Conservation (phyloP, 2,329 filamentous ascomycete genomes). For the Trichophyton equinum region DNA sequence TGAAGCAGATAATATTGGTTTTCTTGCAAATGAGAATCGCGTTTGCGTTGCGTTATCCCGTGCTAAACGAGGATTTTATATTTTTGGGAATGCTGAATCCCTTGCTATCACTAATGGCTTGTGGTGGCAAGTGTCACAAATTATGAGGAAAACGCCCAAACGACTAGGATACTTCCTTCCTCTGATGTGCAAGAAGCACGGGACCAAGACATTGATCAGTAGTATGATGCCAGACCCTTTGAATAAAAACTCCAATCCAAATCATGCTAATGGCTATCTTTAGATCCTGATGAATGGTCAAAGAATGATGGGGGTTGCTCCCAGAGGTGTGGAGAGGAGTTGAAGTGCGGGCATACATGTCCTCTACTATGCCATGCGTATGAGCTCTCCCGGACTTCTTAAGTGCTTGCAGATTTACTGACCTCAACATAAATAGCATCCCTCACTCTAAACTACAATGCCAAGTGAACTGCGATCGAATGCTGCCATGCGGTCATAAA, state of each 20-base stretch:
- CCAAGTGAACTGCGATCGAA: slow-evolving; percentile 21
- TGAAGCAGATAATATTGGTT: slow-evolving; percentile 49
- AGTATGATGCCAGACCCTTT: slow-evolving; percentile 18
- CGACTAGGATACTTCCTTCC: slow-evolving; percentile 45
- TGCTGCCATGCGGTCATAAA: slow-evolving; percentile 28
- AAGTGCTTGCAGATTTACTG: neutral
- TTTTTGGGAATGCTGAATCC: slow-evolving; percentile 64
- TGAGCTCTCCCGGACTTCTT: slow-evolving; percentile 14
- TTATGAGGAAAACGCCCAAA: slow-evolving; percentile 26
- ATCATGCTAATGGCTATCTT: slow-evolving; percentile 1
- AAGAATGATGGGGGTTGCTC: slow-evolving; percentile 43
- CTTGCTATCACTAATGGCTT: slow-evolving; percentile 35
- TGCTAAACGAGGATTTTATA: slow-evolving; percentile 65
- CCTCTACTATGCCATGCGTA: slow-evolving; percentile 42
- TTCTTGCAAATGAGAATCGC: slow-evolving; percentile 54
- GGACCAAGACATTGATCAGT: slow-evolving; percentile 39
- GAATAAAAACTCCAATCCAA: neutral
- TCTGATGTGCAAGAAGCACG: slow-evolving; percentile 51
- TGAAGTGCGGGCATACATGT: slow-evolving; percentile 44
- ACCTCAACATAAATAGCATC: slow-evolving; percentile 23
- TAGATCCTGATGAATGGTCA: slow-evolving; percentile 43
- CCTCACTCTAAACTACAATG: slow-evolving; percentile 28
- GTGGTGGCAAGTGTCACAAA: slow-evolving; percentile 40
- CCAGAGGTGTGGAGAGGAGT: slow-evolving; percentile 31
- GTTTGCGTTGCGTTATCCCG: slow-evolving; percentile 54